Conservation (phyloP, 306 rosid genomes). For the Argentina anserina region DNA sequence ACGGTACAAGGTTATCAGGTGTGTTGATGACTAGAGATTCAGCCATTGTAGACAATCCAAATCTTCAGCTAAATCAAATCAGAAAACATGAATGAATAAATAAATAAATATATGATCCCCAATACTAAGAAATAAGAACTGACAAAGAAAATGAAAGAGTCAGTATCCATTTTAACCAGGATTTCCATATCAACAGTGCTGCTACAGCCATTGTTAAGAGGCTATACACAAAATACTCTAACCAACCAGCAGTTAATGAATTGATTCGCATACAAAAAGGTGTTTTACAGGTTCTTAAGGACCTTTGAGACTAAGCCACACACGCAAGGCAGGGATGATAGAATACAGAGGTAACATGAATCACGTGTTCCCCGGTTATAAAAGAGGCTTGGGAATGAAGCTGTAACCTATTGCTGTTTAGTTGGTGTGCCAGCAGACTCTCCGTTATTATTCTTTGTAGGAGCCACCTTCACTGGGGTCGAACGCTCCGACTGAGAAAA, state of each 20-base stretch:
- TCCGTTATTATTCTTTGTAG: slow-evolving; percentile 40
- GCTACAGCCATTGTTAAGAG: slow-evolving; percentile 19
- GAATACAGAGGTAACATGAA: slow-evolving; percentile 5
- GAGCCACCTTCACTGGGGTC: slow-evolving; percentile 63
- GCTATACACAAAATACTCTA: slow-evolving; percentile 28
- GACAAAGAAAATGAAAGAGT: neutral
- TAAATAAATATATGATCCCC: neutral
- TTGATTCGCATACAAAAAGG: slow-evolving; percentile 24
- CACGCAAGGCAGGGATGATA: slow-evolving; percentile 16
- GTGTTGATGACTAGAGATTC: too few species aligned
- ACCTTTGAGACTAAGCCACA: slow-evolving; percentile 23
- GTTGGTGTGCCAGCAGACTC: slow-evolving; percentile 31
- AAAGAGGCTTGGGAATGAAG: neutral
- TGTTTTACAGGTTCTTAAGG: slow-evolving; percentile 19
- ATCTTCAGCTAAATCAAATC: neutral
- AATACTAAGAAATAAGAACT: neutral
- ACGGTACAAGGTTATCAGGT: too few species aligned
- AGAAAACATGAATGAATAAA: too few species aligned
- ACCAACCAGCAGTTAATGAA: slow-evolving; percentile 32
- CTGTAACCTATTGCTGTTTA: slow-evolving; percentile 43
- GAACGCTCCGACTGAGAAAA: slow-evolving; percentile 91
- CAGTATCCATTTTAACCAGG: neutral
- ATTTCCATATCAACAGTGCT: neutral
- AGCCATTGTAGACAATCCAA: too few species aligned
- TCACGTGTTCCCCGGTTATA: neutral